Conservation (phyloP, 2,329 filamentous ascomycete species). For the Clarireedia monteithiana region DNA sequence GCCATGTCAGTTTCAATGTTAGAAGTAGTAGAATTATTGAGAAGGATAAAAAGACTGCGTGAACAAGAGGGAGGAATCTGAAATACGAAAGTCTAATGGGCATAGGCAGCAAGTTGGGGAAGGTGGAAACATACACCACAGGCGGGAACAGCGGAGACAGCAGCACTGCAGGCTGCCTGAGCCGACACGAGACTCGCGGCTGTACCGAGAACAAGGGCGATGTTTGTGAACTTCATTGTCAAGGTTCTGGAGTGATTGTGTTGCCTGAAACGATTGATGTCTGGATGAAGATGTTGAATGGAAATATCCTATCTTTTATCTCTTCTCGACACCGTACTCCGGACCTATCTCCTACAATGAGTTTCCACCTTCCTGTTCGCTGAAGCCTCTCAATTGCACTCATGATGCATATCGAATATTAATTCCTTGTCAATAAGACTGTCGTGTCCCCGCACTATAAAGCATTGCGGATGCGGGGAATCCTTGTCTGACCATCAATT, state of each 20-base stretch:
- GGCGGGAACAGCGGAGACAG: not conserved
- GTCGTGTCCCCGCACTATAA: not conserved
- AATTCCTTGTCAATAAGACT: not conserved
- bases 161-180: slow-evolving; percentile 1
- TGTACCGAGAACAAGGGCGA: not conserved
- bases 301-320: no score
- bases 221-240: slow-evolving; percentile 1
- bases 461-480: slow-evolving; percentile 2
- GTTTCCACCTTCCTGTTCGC: no score
- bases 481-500: not conserved
- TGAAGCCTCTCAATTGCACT: not conserved
- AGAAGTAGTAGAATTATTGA: not conserved
- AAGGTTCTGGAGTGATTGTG: not conserved
- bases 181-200: not conserved
- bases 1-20: not conserved
- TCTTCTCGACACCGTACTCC: no score
- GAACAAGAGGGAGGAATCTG: no score
- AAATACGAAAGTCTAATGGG: not conserved
- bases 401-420: not conserved
- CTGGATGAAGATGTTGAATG: no score
- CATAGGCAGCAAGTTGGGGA: not conserved
- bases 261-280: not conserved
- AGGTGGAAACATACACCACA: slow-evolving; percentile 3
- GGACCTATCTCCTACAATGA: no score
- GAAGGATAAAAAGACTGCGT: not conserved